Evolutionary conservation across 2,329 filamentous ascomycete genomes (phyloP), one percentile per base, ranked within the genome.

Genomic region (Cladorrhinum sp.): DNA sequence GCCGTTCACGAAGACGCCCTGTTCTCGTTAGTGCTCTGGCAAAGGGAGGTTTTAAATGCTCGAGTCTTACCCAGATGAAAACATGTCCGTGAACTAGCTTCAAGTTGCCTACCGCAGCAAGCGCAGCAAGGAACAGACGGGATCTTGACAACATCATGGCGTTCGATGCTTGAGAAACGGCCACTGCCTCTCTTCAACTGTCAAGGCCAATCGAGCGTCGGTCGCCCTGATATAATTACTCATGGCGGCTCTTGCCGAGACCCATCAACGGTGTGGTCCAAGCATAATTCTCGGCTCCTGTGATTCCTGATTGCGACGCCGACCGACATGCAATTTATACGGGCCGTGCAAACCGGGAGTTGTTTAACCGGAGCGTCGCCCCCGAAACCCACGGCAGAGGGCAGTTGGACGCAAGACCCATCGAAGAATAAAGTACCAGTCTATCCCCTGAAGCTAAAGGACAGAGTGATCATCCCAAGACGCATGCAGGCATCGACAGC

Each of bases 1-100:
- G 30, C 66, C 67, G 36, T 69, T 69, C 18, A 69, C 64, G 36
- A 59, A 69, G 3, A 69, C 67, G 26, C 67, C 67, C 67, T 69
- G 18, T 23, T 57, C 39, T 18, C 24, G 39, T 21, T 23, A 30
- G 4, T 42, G n/a, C 6, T n/a, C 20, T 21, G 20, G 16, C 26
- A 28, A 5, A 4, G 26, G 9, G 26, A 28, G 4, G 4, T 28
- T 28, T 28, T 28, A 16, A 36, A n/a, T n/a, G 9, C 8, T 36
- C 4, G 33, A 30, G 33, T 36, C 62, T 54, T 24, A 68, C 67
- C 67, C 67, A 68, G 58, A 68, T 66, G 18, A 60, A 68, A 20
- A 58, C 61, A 50, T 68, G 67, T 1, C 64, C 65, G 39, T 60
- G 57, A 20, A 58, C 61, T 1, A 65, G 46, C 21, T 61, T 50